Conservation (phyloP, 176 grass and related monocot species). For the Coix lacrymajobi region DNA sequence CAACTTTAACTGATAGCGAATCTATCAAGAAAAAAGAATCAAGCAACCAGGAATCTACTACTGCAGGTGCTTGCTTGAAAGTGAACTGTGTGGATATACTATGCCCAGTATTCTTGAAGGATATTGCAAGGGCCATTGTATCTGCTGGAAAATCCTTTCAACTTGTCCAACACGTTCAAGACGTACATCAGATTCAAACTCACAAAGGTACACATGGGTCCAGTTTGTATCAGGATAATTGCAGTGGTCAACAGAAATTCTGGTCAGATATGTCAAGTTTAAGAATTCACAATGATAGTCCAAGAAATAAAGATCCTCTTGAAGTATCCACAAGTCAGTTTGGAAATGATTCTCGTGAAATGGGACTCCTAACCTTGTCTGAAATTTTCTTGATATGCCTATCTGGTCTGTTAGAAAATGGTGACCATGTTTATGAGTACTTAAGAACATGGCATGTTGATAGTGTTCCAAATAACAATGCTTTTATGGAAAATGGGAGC, state of each 20-base stretch:
- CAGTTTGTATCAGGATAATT: conserved; percentile 17
- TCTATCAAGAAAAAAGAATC: conserved; percentile 45
- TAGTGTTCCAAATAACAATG: conserved; percentile 11
- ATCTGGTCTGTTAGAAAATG: conserved; percentile 68
- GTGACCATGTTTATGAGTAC: conserved; percentile 74
- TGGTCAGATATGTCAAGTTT: conserved; percentile 14
- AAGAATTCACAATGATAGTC: conserved; percentile 9
- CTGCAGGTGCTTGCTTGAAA: conserved; percentile 20
- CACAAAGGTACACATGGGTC: conserved; percentile 10
- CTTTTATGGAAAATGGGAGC: conserved; percentile 12
- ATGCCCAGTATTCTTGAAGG: conserved; percentile 71
- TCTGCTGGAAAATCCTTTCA: conserved; percentile 98
- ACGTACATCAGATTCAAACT: conserved; percentile 20
- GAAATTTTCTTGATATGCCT: conserved; percentile 86
- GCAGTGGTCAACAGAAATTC: conserved; percentile 16
- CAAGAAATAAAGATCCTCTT: conserved; percentile 15
- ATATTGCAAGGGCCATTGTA: conserved; percentile 62
- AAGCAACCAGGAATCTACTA: conserved; percentile 32
- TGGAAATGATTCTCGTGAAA: conserved; percentile 46
- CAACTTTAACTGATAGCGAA: conserved; percentile 16
- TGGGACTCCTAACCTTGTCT: conserved; percentile 72
- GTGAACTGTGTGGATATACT: conserved; percentile 34
- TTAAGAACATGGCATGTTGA: conserved; percentile 36
- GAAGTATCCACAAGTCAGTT: conserved; percentile 29
- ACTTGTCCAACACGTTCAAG: conserved; percentile 72